Base-by-base conservation (phyloP, 1,284 basidiomycete species). In the Cystobasidiaceae sp. region DNA sequence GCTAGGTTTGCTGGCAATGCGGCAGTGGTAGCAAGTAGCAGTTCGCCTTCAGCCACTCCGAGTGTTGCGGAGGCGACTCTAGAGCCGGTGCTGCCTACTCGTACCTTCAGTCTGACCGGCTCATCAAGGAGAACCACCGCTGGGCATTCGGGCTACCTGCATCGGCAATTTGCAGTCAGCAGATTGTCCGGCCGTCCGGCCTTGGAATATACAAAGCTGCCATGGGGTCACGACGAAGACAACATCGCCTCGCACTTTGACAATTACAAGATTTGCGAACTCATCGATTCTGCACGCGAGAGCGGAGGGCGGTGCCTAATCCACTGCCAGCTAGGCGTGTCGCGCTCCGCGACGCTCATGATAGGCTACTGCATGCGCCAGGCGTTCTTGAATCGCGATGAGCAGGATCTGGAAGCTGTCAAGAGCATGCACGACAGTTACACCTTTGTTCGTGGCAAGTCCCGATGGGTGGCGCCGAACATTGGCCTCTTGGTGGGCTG, bases 241-340 rank as follows among this genome's bases (percentile, higher is more conserved):
- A 88, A 94, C 71, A 84, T 97, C 54, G 89, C 93, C 67, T 60
- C 67, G 30, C 64, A 55, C 51, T 34, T 67, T 48, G 68, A 68
- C 51, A 66, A 67, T 21, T 68, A 71, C 48, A 27, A 39, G 11
- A 71, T 71, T n/a, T 74, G 93, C 81, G 76, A 82, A 17, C 93
- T 91, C 74, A 83, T 89, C 67, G 92, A 93, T 76, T 81, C 82
- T 39, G 86, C 88, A 49, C 77, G 90, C 52, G 80, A 83, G 63
- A 83, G 85, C 67, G 84, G 85, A 54, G 86, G 88, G 58, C 88
- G 88, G 68, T 84, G 93, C 54, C 81, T 96, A 69, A 86, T 96
- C 62, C 93, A 96, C 76, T 96, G 92, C 77, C 93, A 97, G 79
- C 96, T 93, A 77, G 93, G 93, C 70, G 90, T 97, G 28, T 96